A percentile compares a stretch with the other conserved stretches of the same genome.
phyloP scores from a whole-genome alignment of 140 eudicot species.

The Stevia rebaudiana region DNA sequence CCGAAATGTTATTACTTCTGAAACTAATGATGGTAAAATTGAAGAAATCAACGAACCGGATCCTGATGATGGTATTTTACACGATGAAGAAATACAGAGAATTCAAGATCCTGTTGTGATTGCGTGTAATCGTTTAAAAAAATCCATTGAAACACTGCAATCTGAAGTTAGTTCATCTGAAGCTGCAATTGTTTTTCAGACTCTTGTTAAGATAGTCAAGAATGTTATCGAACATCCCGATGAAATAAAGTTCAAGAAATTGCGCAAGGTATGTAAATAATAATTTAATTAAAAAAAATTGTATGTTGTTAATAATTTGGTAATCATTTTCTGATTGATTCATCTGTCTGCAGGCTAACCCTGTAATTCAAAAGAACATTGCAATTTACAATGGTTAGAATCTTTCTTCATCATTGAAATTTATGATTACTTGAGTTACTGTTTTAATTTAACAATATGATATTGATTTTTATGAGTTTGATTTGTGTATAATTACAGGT shows the following conservation, averaged over 20 bases:
- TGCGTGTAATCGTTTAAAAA: conserved; percentile 52
- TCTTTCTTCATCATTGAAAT: neutral
- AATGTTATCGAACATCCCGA: conserved; percentile 71
- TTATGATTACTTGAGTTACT: neutral
- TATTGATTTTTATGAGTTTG: neutral
- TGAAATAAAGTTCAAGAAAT: conserved; percentile 65
- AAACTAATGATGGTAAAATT: conserved; percentile 18
- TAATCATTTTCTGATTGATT: neutral
- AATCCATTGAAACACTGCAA: conserved; percentile 54
- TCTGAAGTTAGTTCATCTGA: conserved; percentile 57
- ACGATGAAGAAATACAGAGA: conserved; percentile 48
- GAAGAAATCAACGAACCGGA: conserved; percentile 41
- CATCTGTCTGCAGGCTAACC: conserved; percentile 69
- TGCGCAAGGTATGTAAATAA: conserved; percentile 63
- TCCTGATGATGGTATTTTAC: conserved; percentile 41
- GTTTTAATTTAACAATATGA: neutral
- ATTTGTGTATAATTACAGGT: conserved; percentile 44
- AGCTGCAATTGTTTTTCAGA: conserved; percentile 47
- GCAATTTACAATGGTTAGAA: conserved; percentile 57
- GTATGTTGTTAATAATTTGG: neutral
- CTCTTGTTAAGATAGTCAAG: conserved; percentile 66
- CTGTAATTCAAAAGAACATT: conserved; percentile 67
- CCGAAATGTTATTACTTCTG: conserved; percentile 12
- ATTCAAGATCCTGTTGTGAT: conserved; percentile 71
- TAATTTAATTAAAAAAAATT: conserved; percentile 1